These are phyloP conservation scores for Lanmaoa rubissima DNA, from an alignment of 768 basidiomycete species.

Conservation along the genomic window DNA sequence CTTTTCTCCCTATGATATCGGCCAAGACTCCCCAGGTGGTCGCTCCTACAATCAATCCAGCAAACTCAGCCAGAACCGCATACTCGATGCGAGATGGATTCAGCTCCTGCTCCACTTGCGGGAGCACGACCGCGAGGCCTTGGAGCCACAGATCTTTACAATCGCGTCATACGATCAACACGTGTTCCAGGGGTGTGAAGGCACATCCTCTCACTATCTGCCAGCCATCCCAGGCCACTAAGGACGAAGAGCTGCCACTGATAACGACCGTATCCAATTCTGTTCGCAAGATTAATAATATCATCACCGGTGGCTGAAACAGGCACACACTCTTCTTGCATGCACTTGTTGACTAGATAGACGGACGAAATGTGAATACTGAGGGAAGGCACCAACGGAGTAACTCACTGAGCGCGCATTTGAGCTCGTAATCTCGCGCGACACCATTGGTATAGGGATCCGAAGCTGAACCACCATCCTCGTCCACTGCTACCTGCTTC, in stretches of 20 bases:
- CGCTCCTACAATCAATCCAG: slow-evolving; percentile 49
- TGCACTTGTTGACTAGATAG: slow-evolving; percentile 42
- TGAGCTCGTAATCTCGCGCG: slow-evolving; percentile 32
- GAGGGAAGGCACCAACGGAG: not conserved
- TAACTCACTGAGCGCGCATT: slow-evolving; percentile 32
- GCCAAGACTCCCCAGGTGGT: slow-evolving; percentile 49
- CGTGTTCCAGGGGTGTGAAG: slow-evolving; percentile 20
- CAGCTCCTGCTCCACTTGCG: slow-evolving; percentile 43
- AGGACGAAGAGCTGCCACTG: slow-evolving; percentile 47
- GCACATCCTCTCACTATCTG: slow-evolving; percentile 39
- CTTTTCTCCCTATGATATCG: slow-evolving; percentile 45
- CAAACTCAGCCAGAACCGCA: slow-evolving; percentile 46
- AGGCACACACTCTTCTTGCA: slow-evolving; percentile 43
- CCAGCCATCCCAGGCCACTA: slow-evolving; percentile 48
- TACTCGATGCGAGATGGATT: slow-evolving; percentile 44
- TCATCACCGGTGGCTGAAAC: slow-evolving; percentile 3
- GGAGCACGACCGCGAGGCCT: slow-evolving; percentile 45
- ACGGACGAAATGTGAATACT: not conserved
- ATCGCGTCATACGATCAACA: slow-evolving; percentile 2
- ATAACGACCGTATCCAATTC: slow-evolving; percentile 51
- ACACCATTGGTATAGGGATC: slow-evolving; percentile 25
- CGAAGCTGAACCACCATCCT: slow-evolving; percentile 13
- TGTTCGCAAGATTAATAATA: slow-evolving; percentile 13
- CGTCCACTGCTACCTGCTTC: slow-evolving; percentile 11
- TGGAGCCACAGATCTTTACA: slow-evolving; percentile 40